Base-by-base conservation (phyloP, 352 stramenopile species). In the Phytophthora sansomeana region DNA sequence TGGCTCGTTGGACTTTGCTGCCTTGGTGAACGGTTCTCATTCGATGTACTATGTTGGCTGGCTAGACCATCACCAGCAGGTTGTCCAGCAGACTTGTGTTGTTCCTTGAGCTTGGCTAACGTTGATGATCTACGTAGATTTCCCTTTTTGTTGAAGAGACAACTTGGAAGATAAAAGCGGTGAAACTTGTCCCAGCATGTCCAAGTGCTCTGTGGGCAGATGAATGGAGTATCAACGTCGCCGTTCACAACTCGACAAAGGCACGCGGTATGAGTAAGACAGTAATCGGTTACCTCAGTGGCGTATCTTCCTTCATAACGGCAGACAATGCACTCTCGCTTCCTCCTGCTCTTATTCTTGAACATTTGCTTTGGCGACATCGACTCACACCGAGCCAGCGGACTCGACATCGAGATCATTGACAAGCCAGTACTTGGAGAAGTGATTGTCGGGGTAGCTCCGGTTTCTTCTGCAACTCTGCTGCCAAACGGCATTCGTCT, bases 151-250 rank as follows among this genome's bases (percentile, higher is more conserved):
- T 0, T 33, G 43, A 69, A 63, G 1, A 63, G 35, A n/a, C 51
- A 44, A 17, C 6, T 43, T 2, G 36, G 13, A 2, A 58, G 30
- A 28, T 58, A 63, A 21, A 53, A 69, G 2, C 21, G 5, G 21
- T 63, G 50, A 19, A 39, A 58, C 52, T 57, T 58, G 10, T 58
- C 19, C 52, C 52, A 58, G 24, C 52, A 69, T 3, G 52, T 63
- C 52, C 26, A 63, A n/a, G 36, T 60, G 4, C 8, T 19, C 4
- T 51, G 51, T 6, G 24, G 57, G 17, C 35, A 64, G 8, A 5
- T 36, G 30, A 39, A 51, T 4, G 46, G 35, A 14, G 48, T 42
- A 13, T 21, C 4, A 16, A 4, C 14, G 33, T 24, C 24, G 5
- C 28, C 11, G 49, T 49, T 4, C 8, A 36, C n/a, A 29, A 48